phyloP scores from a whole-genome alignment of 345 rosid genomes.

The Salix purpurea region DNA sequence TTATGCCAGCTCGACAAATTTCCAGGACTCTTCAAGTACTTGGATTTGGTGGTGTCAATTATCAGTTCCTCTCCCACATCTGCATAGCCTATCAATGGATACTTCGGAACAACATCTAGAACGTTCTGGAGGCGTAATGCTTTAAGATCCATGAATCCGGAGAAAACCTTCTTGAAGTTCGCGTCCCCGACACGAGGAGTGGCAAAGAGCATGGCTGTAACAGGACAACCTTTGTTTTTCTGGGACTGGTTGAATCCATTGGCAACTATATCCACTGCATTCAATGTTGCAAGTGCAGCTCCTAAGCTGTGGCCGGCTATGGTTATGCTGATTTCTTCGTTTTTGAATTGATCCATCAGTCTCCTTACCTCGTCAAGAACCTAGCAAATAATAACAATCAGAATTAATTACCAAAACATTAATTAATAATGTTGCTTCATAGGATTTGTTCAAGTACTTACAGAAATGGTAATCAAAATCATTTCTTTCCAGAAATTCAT shows the following conservation, averaged over 20 bases:
- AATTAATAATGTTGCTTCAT: background rate
- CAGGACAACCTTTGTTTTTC: background rate
- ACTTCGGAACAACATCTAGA: slow-evolving; percentile 3
- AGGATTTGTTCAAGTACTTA: background rate
- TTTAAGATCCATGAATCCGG: background rate
- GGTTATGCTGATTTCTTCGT: slow-evolving; percentile 51
- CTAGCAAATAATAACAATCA: background rate
- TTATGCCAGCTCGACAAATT: slow-evolving; percentile 6
- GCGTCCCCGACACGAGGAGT: slow-evolving; percentile 15
- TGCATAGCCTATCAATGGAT: slow-evolving; percentile 4
- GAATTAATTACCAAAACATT: background rate
- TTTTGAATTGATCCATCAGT: slow-evolving; percentile 35
- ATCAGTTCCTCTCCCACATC: slow-evolving; percentile 10
- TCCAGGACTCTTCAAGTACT: slow-evolving; percentile 11
- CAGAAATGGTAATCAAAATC: no score
- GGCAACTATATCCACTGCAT: slow-evolving; percentile 41
- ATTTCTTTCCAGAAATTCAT: no score
- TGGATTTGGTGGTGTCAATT: background rate
- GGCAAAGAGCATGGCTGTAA: slow-evolving; percentile 13
- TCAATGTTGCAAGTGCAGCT: slow-evolving; percentile 44
- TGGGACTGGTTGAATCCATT: slow-evolving; percentile 8
- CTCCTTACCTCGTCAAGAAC: slow-evolving; percentile 17
- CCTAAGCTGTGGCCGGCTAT: slow-evolving; percentile 61
- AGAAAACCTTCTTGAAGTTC: slow-evolving; percentile 1
- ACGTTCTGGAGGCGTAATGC: background rate